Conservation (phyloP, 148 eudicot genomes). For the Vaccinium vitisidaea region DNA sequence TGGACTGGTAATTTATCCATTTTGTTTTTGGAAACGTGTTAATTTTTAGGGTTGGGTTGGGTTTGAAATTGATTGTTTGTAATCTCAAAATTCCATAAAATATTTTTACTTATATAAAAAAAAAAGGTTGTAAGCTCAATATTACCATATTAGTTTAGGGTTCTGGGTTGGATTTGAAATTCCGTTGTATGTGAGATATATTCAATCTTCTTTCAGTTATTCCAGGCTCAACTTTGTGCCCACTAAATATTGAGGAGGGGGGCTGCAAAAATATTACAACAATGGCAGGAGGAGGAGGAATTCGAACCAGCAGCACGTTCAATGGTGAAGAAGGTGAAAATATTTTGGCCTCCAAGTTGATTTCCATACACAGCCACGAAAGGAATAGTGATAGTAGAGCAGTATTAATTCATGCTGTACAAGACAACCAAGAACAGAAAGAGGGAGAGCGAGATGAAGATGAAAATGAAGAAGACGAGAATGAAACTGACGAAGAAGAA, state of each 20-base stretch:
- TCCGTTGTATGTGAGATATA: too few relatives aligned
- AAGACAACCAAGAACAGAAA: constrained; percentile 15
- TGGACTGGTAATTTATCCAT: too few relatives aligned
- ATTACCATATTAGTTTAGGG: too few relatives aligned
- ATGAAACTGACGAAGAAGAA: constrained; percentile 34
- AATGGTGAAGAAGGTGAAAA: constrained; percentile 5
- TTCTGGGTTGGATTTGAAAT: too few relatives aligned
- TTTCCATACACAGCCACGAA: not conserved
- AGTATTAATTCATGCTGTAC: constrained; percentile 14
- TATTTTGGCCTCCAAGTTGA: constrained; percentile 1
- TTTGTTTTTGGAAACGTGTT: too few relatives aligned
- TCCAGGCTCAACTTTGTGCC: too few relatives aligned
- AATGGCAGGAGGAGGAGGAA: not conserved
- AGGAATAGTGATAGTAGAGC: not conserved
- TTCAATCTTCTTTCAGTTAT: too few relatives aligned
- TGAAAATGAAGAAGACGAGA: constrained; percentile 30
- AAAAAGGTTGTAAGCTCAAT: too few relatives aligned
- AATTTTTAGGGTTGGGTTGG: too few relatives aligned
- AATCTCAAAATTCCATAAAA: too few relatives aligned
- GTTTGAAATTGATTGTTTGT: too few relatives aligned
- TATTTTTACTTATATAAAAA: too few relatives aligned
- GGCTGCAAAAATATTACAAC: not conserved
- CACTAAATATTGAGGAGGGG: not conserved
- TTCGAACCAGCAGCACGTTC: not conserved
- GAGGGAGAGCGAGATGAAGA: constrained; percentile 20